phyloP scores from a whole-genome alignment of 305 asterid species.

The Fraxinus velutina region DNA sequence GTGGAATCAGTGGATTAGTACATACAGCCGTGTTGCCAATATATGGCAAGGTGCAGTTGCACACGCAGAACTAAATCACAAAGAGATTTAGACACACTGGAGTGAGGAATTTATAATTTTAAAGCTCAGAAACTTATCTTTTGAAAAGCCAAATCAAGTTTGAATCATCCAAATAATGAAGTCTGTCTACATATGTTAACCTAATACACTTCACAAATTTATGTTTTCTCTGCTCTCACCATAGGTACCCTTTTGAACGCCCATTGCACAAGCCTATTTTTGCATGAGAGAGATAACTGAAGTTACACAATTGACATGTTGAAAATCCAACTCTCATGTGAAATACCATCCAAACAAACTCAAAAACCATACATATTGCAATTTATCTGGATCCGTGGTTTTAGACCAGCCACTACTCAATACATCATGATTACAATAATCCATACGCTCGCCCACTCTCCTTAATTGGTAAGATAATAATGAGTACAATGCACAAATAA shows the following conservation, averaged over 20 bases:
- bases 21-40: neutral
- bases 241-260: neutral
- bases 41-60: neutral
- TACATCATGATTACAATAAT: neutral
- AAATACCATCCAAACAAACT: conserved; percentile 3
- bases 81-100: neutral
- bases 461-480: conserved; percentile 15
- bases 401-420: neutral
- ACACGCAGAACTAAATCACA: neutral
- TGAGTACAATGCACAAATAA: neutral
- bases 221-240: neutral
- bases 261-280: conserved; percentile 4
- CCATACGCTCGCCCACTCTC: neutral
- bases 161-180: neutral
- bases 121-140: conserved; percentile 13
- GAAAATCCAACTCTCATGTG: conserved; percentile 15
- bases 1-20: neutral
- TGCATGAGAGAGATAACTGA: conserved; percentile 20
- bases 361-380: conserved; percentile 12
- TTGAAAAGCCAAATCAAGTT: conserved; percentile 19
- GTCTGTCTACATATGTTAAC: neutral
- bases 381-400: conserved; percentile 8
- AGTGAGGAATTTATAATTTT: neutral
- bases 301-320: neutral
- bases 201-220: neutral